These are phyloP conservation scores for Akanthomyces muscarius DNA, from an alignment of 2,329 filamentous ascomycete genomes.

Conservation along the genomic window DNA sequence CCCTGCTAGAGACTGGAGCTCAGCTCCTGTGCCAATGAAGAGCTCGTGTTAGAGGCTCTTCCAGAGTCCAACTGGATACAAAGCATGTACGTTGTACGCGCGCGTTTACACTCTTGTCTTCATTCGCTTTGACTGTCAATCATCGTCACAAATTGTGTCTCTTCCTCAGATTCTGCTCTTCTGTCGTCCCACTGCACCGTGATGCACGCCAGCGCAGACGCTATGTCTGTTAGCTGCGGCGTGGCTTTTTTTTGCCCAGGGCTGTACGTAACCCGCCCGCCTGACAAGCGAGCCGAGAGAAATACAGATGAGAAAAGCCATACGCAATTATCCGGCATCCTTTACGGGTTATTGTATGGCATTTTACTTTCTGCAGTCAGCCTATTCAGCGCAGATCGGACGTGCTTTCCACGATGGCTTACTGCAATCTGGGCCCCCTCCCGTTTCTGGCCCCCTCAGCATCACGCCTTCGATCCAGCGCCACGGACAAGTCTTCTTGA, in stretches of 20 bases:
- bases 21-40: not conserved
- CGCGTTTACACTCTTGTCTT: conserved; percentile 4
- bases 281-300: not conserved
- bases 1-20: not conserved
- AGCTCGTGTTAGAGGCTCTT: not conserved
- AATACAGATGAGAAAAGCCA: not conserved
- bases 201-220: conserved; percentile 4
- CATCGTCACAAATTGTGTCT: no score
- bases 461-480: conserved; percentile 7
- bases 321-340: not conserved
- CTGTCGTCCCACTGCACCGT: not conserved
- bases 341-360: not conserved
- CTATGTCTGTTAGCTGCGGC: not conserved
- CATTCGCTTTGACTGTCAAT: not conserved
- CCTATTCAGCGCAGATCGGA: not conserved
- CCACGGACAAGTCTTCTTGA: not conserved
- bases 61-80: not conserved
- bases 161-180: no score
- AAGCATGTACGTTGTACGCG: conserved; percentile 3
- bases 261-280: not conserved
- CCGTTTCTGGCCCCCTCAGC: not conserved
- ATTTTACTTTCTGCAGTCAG: not conserved
- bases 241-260: not conserved
- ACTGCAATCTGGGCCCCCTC: not conserved
- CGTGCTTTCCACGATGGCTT: not conserved